These are phyloP conservation scores for Teratosphaeria gauchensis DNA, from an alignment of 2,329 filamentous ascomycete species.

Conservation along the genomic window DNA sequence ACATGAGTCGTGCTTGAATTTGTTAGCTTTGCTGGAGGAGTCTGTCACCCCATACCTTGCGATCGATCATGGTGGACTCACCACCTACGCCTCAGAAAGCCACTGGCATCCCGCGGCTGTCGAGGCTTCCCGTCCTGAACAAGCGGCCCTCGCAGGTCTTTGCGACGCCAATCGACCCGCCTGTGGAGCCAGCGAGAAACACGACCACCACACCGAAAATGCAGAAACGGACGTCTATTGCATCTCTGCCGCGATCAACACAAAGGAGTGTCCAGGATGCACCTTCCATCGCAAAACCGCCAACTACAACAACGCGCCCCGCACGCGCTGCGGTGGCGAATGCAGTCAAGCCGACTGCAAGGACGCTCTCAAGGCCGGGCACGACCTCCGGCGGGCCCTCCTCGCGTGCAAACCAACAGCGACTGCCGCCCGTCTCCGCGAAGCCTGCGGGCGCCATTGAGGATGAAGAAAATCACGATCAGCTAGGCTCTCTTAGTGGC, in stretches of 20 bases:
- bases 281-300: background rate
- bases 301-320: background rate
- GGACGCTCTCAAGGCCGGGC: background rate
- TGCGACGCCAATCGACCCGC: constrained; percentile 1
- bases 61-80: constrained; percentile 2
- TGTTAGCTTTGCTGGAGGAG: constrained; percentile 1
- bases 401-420: constrained; percentile 9
- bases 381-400: constrained; percentile 5
- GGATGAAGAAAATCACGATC: constrained; percentile 28
- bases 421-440: constrained; percentile 2
- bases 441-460: constrained; percentile 12
- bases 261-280: constrained; percentile 2
- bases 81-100: constrained; percentile 4
- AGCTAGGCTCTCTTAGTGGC: constrained; percentile 32
- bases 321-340: background rate
- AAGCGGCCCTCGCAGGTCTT: constrained; percentile 8
- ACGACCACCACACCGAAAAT: constrained; percentile 5
- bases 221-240: constrained; percentile 11
- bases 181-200: constrained; percentile 2
- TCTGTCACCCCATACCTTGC: constrained; percentile 1
- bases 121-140: constrained; percentile 11
- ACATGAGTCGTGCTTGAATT: constrained; percentile 2
- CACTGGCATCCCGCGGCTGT: constrained; percentile 10
- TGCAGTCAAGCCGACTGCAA: background rate
- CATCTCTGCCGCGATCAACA: constrained; percentile 5